Conservation (phyloP, 2,329 filamentous ascomycete genomes). For the Microascus cirrosus region DNA sequence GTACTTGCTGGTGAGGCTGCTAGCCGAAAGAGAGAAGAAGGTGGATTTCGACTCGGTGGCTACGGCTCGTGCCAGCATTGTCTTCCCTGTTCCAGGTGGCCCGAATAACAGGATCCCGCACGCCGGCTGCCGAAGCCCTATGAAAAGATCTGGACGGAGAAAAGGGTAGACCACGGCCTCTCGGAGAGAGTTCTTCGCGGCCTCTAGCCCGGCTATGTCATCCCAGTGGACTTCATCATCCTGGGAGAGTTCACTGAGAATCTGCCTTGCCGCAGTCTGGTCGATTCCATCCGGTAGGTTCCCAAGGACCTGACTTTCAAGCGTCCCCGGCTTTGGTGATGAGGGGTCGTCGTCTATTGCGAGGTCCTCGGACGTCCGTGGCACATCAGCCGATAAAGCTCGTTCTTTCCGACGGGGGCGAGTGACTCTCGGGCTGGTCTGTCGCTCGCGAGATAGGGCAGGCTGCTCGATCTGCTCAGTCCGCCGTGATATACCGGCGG, state of each 20-base stretch:
- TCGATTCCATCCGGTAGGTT: constrained; percentile 76
- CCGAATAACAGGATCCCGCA: constrained; percentile 94
- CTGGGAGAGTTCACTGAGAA: constrained; percentile 89
- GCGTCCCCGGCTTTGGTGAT: not conserved
- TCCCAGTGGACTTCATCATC: constrained; percentile 93
- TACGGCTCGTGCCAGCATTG: constrained; percentile 89
- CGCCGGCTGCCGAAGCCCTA: constrained; percentile 87
- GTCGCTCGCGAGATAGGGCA: not conserved
- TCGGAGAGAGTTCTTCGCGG: constrained; percentile 83
- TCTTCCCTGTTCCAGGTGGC: constrained; percentile 95
- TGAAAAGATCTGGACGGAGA: constrained; percentile 87
- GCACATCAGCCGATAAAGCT: not conserved
- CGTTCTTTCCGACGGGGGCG: not conserved
- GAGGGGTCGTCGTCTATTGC: not conserved
- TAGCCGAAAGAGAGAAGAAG: constrained; percentile 94
- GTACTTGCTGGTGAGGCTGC: constrained; percentile 90
- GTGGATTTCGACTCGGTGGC: constrained; percentile 91
- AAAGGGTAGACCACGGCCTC: constrained; percentile 98
- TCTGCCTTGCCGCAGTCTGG: constrained; percentile 71
- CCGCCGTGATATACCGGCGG: not conserved
- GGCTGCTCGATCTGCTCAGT: not conserved
- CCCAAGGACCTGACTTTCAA: constrained; percentile 50
- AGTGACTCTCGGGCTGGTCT: not conserved
- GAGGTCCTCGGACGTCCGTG: not conserved
- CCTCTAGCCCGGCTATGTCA: constrained; percentile 82